phyloP scores from a whole-genome alignment of 148 eudicot species.

The Heliosperma pusillum region DNA sequence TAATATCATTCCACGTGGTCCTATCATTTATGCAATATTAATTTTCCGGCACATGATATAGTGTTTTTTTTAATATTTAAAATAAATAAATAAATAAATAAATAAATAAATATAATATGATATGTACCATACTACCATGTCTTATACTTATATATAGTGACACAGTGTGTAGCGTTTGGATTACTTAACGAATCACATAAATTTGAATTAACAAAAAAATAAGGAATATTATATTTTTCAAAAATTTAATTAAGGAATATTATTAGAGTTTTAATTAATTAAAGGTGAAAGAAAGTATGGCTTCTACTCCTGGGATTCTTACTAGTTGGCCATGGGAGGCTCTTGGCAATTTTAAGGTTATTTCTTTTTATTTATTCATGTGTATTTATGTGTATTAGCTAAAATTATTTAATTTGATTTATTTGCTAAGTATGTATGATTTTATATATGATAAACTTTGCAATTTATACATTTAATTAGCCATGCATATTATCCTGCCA shows the following conservation, averaged over 20 bases:
- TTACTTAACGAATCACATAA: no score
- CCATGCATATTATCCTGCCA: no score
- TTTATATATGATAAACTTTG: no score
- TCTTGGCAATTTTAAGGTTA: conserved; percentile 29
- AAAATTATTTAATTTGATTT: no score
- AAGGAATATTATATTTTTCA: no score
- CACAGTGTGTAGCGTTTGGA: neutral
- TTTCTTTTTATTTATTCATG: neutral
- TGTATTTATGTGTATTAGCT: no score
- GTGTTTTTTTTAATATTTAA: neutral
- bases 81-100: no score
- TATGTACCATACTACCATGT: neutral
- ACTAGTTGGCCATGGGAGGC: conserved; percentile 31
- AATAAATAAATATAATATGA: neutral
- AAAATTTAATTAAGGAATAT: no score
- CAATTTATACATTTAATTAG: no score
- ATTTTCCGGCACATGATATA: neutral
- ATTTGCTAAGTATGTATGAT: no score
- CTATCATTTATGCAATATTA: neutral
- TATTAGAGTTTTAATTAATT: no score
- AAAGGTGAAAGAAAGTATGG: conserved; percentile 10
- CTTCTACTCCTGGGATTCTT: conserved; percentile 27
- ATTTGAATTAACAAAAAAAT: no score
- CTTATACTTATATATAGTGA: conserved; percentile 4
- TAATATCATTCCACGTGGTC: neutral